Conservation (phyloP, 352 stramenopile genomes). For the Lagenidium giganteum region DNA sequence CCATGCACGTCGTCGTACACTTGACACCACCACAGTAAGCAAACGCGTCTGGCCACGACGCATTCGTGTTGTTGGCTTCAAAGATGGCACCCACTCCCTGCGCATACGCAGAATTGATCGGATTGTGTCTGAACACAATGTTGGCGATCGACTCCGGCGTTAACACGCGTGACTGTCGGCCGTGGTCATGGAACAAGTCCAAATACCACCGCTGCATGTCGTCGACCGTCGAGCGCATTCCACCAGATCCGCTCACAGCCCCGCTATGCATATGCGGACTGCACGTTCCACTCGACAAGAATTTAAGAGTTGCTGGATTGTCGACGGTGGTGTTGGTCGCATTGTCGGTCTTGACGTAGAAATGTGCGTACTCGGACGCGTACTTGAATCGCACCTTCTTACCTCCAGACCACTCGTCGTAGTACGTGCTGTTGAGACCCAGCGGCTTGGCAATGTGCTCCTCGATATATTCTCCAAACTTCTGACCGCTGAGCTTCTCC, state of each 20-base stretch:
- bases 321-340: slow-evolving; percentile 4
- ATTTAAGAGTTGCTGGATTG: slow-evolving; percentile 4
- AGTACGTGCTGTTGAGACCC: slow-evolving; percentile 36
- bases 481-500: slow-evolving; percentile 45
- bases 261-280: slow-evolving; percentile 28
- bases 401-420: slow-evolving; percentile 33
- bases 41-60: slow-evolving; percentile 32
- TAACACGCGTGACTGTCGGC: slow-evolving; percentile 37
- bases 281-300: slow-evolving; percentile 46
- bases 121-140: slow-evolving; percentile 40
- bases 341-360: slow-evolving; percentile 19
- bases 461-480: slow-evolving; percentile 32
- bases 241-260: slow-evolving; percentile 25
- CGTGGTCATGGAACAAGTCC: slow-evolving; percentile 46
- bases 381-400: slow-evolving; percentile 21
- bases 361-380: slow-evolving; percentile 52
- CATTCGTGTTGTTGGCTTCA: slow-evolving; percentile 1
- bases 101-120: slow-evolving; percentile 23
- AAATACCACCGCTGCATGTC: slow-evolving; percentile 61
- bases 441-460: slow-evolving; percentile 30
- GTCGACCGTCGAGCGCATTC: slow-evolving; percentile 37
- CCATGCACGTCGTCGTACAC: slow-evolving; percentile 52
- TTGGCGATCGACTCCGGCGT: slow-evolving; percentile 28
- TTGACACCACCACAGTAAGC: slow-evolving; percentile 43
- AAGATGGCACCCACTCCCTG: slow-evolving; percentile 31